These are phyloP conservation scores for Colletotrichum tofieldiae DNA, from an alignment of 2,329 filamentous ascomycete species.

Conservation along the genomic window DNA sequence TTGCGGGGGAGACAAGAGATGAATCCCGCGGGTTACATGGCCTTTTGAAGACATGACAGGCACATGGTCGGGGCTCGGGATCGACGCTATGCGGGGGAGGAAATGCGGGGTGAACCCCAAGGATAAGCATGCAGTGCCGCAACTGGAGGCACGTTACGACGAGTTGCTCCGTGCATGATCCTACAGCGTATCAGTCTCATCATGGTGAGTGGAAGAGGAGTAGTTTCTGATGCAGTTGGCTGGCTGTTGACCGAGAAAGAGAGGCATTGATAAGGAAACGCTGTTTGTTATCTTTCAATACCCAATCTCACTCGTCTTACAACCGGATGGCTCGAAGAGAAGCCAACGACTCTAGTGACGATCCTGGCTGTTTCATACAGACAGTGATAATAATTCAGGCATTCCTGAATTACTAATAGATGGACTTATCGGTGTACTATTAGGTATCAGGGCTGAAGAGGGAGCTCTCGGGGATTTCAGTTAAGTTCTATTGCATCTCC, in stretches of 20 bases:
- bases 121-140: neutral
- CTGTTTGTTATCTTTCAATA: neutral
- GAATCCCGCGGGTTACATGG: conserved; percentile 39
- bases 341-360: no score
- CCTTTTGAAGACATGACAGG: conserved; percentile 29
- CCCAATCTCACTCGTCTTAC: no score
- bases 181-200: neutral
- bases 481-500: no score
- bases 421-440: no score
- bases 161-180: neutral
- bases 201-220: neutral
- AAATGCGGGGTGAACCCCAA: conserved; percentile 33
- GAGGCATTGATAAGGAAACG: neutral
- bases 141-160: neutral
- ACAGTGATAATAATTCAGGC: no score
- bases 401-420: no score
- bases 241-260: neutral
- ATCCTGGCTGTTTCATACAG: no score
- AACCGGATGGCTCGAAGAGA: no score
- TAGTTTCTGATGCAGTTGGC: neutral
- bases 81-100: conserved; percentile 26
- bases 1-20: conserved; percentile 10
- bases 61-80: conserved; percentile 25
- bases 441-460: no score
- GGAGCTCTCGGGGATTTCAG: no score